Conservation (phyloP, 768 basidiomycete species). For the Rickenella mellea region DNA sequence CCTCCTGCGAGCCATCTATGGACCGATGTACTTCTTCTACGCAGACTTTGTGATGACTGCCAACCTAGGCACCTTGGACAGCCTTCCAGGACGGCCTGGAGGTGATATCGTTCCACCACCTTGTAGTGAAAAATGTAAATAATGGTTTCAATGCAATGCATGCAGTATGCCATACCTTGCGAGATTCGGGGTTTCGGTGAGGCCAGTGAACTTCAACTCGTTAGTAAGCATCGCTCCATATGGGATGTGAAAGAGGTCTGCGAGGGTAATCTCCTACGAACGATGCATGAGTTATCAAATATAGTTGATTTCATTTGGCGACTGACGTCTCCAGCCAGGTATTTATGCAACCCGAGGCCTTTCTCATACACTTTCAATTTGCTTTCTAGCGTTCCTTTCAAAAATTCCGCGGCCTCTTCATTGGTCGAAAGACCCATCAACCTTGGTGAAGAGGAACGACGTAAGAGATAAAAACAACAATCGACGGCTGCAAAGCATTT, state of each 20-base stretch:
- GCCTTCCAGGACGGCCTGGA: constrained; percentile 38
- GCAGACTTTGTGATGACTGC: too few species aligned
- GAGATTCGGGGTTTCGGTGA: constrained; percentile 1
- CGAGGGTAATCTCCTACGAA: constrained; percentile 30
- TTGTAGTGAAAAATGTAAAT: constrained; percentile 6
- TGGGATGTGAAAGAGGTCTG: constrained; percentile 36
- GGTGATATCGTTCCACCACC: constrained; percentile 47
- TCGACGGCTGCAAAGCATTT: constrained; percentile 1
- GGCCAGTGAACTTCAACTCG: not conserved
- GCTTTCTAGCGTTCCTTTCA: constrained; percentile 15
- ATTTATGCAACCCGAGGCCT: constrained; percentile 42
- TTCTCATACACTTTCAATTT: constrained; percentile 43
- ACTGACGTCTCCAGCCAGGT: constrained; percentile 48
- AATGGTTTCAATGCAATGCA: not conserved
- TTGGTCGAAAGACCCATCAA: not conserved
- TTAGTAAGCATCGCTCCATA: constrained; percentile 14
- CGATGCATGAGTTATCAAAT: not conserved
- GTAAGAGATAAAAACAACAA: not conserved
- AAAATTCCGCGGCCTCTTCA: not conserved
- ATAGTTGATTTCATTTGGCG: not conserved
- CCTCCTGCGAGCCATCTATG: too few species aligned
- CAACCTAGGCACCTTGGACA: too few species aligned
- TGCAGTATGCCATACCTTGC: not conserved
- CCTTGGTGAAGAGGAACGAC: not conserved
- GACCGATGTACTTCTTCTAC: too few species aligned